These are phyloP conservation scores for Dendrobium nobile DNA, from an alignment of 106 monocot species.

Conservation along the genomic window DNA sequence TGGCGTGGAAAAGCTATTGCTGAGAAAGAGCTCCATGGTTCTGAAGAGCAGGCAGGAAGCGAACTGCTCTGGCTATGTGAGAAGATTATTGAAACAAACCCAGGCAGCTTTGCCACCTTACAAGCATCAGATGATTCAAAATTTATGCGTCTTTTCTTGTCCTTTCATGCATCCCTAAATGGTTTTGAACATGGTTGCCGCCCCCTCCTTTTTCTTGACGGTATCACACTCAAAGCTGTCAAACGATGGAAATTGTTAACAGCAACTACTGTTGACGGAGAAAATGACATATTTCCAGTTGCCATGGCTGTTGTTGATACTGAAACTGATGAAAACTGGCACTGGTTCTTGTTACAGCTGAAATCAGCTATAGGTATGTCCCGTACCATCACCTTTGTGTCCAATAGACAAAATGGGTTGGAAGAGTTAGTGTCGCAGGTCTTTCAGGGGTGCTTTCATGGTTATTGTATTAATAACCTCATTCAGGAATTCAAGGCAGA, in stretches of 20 bases:
- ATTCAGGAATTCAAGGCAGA: slow-evolving; percentile 69
- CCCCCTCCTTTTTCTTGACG: slow-evolving; percentile 73
- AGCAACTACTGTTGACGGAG: slow-evolving; percentile 76
- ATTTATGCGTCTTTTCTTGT: slow-evolving; percentile 62
- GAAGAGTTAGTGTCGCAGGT: slow-evolving; percentile 39
- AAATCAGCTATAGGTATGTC: slow-evolving; percentile 54
- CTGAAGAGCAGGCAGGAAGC: slow-evolving; percentile 67
- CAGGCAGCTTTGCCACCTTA: slow-evolving; percentile 66
- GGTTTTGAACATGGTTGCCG: slow-evolving; percentile 90
- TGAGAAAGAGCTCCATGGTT: slow-evolving; percentile 74
- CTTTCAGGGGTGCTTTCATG: slow-evolving; percentile 62
- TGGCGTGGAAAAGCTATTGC: slow-evolving; percentile 87
- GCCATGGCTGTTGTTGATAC: slow-evolving; percentile 60
- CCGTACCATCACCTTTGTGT: slow-evolving; percentile 56
- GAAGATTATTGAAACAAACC: slow-evolving; percentile 85
- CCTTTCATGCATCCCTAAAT: slow-evolving; percentile 69
- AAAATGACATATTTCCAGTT: slow-evolving; percentile 79
- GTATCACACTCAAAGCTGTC: slow-evolving; percentile 49
- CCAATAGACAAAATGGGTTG: slow-evolving; percentile 56
- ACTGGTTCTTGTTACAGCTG: slow-evolving; percentile 78
- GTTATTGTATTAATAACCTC: slow-evolving; percentile 50
- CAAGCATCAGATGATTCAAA: slow-evolving; percentile 48
- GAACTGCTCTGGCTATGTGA: slow-evolving; percentile 85
- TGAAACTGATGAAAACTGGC: slow-evolving; percentile 71
- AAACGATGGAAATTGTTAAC: slow-evolving; percentile 63